Evolutionary conservation across 176 grass and related monocot species (phyloP), one percentile per base, ranked within the genome.

Genomic region (Triticum turgidum): DNA sequence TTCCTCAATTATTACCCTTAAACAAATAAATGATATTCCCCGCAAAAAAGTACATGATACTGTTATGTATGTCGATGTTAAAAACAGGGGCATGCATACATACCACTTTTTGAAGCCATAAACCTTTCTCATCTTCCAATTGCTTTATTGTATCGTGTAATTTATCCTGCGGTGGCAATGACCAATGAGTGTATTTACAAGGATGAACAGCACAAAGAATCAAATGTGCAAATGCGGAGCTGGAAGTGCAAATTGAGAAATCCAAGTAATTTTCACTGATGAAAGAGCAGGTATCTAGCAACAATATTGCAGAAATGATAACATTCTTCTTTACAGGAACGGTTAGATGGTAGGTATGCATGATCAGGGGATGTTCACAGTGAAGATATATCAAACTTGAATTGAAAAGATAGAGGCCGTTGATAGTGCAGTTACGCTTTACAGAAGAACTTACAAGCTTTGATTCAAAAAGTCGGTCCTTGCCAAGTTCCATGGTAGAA

Each of bases 41-140:
- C n/a, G 39, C 73, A 52, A 52, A 76, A 11, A 32, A 17, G 76
- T 25, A 77, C 41, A 85, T 11, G 22, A 20, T 42, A n/a, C 17
- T n/a, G 47, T 10, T 11, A 44, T 54, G 41, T 74, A 59, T 66
- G 27, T 73, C 30, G 54, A 18, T 59, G 45, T 58, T 56, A 72
- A 14, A 58, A 81, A 69, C 61, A 91, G 20, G 52, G 2, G 2
- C 33, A 22, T 22, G 11, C 78, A 76, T 84, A 65, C 86, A 25
- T 73, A 91, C 95, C 87, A 81, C 45, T 83, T 91, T 93, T 80
- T 90, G 73, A 65, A 93, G 87, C 82, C 89, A 91, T 64, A 41
- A 91, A 72, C 78, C 85, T 33, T 85, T 94, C 80, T 95, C 91
- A 79, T 95, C 83, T 89, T 93, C 89, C 77, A 93, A 82, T 65